These are phyloP conservation scores for Royoungia palumana DNA, from an alignment of 768 basidiomycete genomes.

Conservation along the genomic window DNA sequence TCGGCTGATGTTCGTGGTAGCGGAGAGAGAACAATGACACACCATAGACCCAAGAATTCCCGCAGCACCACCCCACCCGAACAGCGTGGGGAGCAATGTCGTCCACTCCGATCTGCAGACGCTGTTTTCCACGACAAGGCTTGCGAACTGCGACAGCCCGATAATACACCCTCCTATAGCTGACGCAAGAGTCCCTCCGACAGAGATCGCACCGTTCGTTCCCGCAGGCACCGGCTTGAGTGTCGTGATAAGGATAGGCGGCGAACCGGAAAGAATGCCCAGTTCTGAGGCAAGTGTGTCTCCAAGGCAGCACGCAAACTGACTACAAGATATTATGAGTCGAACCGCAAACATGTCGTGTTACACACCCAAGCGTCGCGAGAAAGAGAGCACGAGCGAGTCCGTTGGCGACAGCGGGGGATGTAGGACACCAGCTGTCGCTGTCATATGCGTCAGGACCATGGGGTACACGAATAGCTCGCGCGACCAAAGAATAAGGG, in stretches of 20 bases:
- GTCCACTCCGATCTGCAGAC: slow-evolving; percentile 45
- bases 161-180: slow-evolving; percentile 69
- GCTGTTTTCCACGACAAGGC: slow-evolving; percentile 60
- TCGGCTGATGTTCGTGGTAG: neutral
- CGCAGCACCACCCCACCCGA: slow-evolving; percentile 58
- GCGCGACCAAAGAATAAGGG: slow-evolving; percentile 34
- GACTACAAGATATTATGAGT: slow-evolving; percentile 41
- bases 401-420: slow-evolving; percentile 40
- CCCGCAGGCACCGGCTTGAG: slow-evolving; percentile 74
- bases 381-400: slow-evolving; percentile 64
- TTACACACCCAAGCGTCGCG: slow-evolving; percentile 58
- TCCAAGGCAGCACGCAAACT: slow-evolving; percentile 85
- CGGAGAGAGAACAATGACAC: slow-evolving; percentile 21
- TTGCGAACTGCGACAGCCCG: slow-evolving; percentile 56
- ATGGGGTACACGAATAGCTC: slow-evolving; percentile 9
- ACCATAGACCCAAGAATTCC: slow-evolving; percentile 83
- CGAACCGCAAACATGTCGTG: neutral
- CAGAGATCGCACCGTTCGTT: slow-evolving; percentile 85
- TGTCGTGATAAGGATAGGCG: slow-evolving; percentile 78
- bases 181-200: slow-evolving; percentile 71
- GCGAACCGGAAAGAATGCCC: slow-evolving; percentile 72
- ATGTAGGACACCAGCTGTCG: slow-evolving; percentile 60
- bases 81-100: slow-evolving; percentile 39
- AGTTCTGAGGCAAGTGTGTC: slow-evolving; percentile 94
- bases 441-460: slow-evolving; percentile 33